Conservation (phyloP, 192 early-diverging fungal species). For the Chytriomyces sp. region DNA sequence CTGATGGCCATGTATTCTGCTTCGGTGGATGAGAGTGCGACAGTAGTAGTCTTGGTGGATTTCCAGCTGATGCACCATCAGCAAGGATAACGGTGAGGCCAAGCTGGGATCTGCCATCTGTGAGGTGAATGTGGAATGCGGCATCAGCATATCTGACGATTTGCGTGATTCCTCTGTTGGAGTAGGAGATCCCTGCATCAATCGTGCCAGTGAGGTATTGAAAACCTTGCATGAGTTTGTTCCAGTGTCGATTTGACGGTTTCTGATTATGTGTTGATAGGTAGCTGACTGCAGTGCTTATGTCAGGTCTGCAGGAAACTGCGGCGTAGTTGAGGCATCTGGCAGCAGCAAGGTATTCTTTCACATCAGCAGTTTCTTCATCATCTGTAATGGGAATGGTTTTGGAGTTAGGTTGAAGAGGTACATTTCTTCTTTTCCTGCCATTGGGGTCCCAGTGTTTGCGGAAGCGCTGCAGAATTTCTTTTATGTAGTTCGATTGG, state of each 20-base stretch:
- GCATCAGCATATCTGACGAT: conserved; percentile 20
- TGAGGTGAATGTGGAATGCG: not conserved
- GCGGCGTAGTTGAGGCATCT: conserved; percentile 30
- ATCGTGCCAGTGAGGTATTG: not conserved
- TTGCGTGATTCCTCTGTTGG: not conserved
- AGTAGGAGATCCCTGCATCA: conserved; percentile 13
- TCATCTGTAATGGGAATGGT: not conserved
- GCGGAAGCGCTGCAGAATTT: not conserved
- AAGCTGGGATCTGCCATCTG: conserved; percentile 9
- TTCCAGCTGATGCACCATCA: conserved; percentile 18
- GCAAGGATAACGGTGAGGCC: conserved; percentile 3
- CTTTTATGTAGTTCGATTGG: not conserved
- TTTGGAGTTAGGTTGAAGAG: not conserved
- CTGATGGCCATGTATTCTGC: conserved; percentile 25
- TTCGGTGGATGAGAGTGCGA: conserved; percentile 19
- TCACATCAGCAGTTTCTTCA: not conserved
- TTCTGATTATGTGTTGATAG: not conserved
- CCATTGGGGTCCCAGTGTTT: not conserved
- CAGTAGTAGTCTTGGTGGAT: conserved; percentile 5
- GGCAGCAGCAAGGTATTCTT: not conserved
- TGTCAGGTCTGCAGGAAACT: conserved; percentile 14
- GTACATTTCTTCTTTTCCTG: not conserved
- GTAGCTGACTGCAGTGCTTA: conserved; percentile 12
- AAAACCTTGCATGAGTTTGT: not conserved
- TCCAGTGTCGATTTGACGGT: not conserved